Evolutionary conservation across 2,329 filamentous ascomycete genomes (phyloP), one percentile per base, ranked within the genome.

Genomic region (Alternaria sp.): DNA sequence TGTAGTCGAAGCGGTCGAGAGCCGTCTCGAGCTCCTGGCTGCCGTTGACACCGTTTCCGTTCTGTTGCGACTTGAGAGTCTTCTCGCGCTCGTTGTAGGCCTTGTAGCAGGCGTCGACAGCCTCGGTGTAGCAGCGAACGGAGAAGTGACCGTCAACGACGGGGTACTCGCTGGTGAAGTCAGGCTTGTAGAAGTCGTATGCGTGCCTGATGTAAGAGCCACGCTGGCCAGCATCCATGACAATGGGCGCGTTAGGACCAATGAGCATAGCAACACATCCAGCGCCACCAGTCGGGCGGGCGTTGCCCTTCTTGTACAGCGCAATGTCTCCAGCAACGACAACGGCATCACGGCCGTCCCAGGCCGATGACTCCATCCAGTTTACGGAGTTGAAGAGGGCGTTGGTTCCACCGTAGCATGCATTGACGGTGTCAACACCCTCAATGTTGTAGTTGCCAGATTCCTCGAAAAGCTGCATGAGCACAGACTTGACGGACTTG

Each of bases 101-200:
- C 79, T 84, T 82, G 80, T 85, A 85, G 80, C 83, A 85, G 36
- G 78, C 80, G 63, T 85, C 83, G 3, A 84, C 81, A 12, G 83
- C 82, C 74, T 84, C 82, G 50, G 78, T 83, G 78, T 85, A 85
- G 81, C 83, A 85, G 70, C 81, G 78, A 67, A 84, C 79, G 51
- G 83, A 85, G 78, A 81, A 85, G 36, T 85, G 83, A 46, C 83
- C 83, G 66, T 85, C 83, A 16, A 85, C 83, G 59, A 84, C 74
- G 30, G 83, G 83, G 72, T 85, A 85, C 70, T 85, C 83, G 79
- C 81, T 83, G 61, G 83, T 84, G 60, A 85, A 67, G 66, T 85
- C 83, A 56, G 83, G 80, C 81, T 85, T 85, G 80, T 85, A 85
- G 76, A 85, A 85, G 69, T 85, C 83, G 77, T 85, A 85, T 32